Evolutionary conservation across 805 yeast genomes (phyloP).

Genomic region (Tetrapisispora namnaoensis): DNA sequence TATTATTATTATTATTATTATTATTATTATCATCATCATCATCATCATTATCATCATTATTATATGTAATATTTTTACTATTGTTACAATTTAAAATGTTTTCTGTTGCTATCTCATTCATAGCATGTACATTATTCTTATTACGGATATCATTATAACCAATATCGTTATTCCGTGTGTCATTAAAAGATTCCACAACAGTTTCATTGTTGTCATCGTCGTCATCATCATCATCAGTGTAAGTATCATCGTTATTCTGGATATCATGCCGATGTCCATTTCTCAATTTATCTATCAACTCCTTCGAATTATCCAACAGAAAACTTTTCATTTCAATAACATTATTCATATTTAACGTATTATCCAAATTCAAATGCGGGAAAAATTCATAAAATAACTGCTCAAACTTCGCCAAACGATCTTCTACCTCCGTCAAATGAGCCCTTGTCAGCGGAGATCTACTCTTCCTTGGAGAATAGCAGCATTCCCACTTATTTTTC

Average conservation of each 20-base stretch:
- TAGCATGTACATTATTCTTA: not conserved
- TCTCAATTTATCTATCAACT: not conserved
- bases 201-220: no score
- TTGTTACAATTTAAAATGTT: not conserved
- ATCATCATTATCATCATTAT: not conserved
- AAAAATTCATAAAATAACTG: slow-evolving; percentile 33
- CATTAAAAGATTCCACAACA: no score
- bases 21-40: not conserved
- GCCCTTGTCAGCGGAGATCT: slow-evolving; percentile 78
- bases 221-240: not conserved
- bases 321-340: slow-evolving; percentile 5
- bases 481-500: slow-evolving; percentile 63
- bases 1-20: not conserved
- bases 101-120: not conserved
- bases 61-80: not conserved
- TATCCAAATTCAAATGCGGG: slow-evolving; percentile 41
- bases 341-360: slow-evolving; percentile 12
- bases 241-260: not conserved
- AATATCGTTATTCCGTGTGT: not conserved
- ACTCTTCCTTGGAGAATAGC: slow-evolving; percentile 67
- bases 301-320: not conserved
- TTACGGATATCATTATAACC: not conserved
- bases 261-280: not conserved
- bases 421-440: slow-evolving; percentile 68
- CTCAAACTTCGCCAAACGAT: slow-evolving; percentile 40